Percentiles rank a stretch among this genome's conserved stretches.
These are phyloP conservation scores for Penicillium silybi DNA, from an alignment of 495 filamentous ascomycete genomes.

Conservation along the genomic window DNA sequence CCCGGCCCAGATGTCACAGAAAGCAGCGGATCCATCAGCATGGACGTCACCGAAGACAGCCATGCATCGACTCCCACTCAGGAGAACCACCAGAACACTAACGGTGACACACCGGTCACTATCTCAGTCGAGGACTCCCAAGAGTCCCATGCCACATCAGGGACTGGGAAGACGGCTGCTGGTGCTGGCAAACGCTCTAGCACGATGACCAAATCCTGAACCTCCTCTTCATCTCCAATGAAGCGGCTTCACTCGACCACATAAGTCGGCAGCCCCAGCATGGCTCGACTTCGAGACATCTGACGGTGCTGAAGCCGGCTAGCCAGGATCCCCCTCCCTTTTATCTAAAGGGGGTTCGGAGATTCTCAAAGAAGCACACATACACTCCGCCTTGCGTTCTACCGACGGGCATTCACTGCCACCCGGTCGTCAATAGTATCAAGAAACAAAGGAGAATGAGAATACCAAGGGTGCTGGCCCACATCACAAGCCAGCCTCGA, in stretches of 20 bases:
- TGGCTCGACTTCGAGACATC: background rate
- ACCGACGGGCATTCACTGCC: background rate
- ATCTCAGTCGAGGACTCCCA: background rate
- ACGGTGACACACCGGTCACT: slow-evolving; percentile 7
- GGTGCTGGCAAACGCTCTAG: slow-evolving; percentile 12
- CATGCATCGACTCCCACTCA: slow-evolving; percentile 30
- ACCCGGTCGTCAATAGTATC: background rate
- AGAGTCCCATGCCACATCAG: slow-evolving; percentile 4
- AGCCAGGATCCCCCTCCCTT: background rate
- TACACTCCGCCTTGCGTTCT: background rate
- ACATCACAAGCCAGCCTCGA: background rate
- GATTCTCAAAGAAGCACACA: background rate
- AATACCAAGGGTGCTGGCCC: background rate
- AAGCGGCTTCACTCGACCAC: slow-evolving; percentile 13
- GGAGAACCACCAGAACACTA: slow-evolving; percentile 12
- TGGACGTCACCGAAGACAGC: slow-evolving; percentile 32
- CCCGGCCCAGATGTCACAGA: slow-evolving; percentile 22
- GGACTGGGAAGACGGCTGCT: slow-evolving; percentile 1
- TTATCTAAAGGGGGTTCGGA: background rate
- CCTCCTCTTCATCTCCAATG: background rate
- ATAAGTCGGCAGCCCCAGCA: slow-evolving; percentile 3
- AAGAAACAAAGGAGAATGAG: background rate
- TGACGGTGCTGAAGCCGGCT: background rate
- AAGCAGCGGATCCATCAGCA: slow-evolving; percentile 21
- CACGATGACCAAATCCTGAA: slow-evolving; percentile 19